phyloP scores from a whole-genome alignment of 139 green algal genomes.

The Chlorella sp. region DNA sequence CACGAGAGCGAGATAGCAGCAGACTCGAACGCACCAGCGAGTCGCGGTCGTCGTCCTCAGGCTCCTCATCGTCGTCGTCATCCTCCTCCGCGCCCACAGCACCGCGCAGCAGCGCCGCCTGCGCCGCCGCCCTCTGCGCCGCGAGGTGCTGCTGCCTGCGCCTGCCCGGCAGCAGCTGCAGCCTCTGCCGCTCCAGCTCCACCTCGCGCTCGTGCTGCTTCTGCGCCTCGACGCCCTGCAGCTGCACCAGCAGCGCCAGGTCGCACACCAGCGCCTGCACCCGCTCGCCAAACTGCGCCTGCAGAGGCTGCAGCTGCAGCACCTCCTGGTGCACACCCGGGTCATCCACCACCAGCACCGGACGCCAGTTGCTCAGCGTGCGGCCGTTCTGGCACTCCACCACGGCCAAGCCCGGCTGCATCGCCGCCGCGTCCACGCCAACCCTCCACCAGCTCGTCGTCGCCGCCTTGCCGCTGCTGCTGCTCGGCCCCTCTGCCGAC shows the following conservation, averaged over 20 bases:
- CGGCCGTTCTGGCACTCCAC: slow-evolving; percentile 6
- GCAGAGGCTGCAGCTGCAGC: neutral
- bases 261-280: neutral
- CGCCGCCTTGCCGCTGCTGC: neutral
- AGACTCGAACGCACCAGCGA: too few relatives aligned
- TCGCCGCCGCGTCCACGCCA: neutral
- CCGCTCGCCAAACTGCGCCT: neutral
- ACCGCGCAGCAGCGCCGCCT: neutral
- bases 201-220: neutral
- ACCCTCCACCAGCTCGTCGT: neutral
- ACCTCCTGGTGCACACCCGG: neutral
- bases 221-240: neutral
- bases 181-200: neutral
- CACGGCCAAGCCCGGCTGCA: neutral
- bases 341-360: slow-evolving; percentile 5
- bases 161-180: neutral
- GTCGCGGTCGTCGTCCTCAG: too few relatives aligned
- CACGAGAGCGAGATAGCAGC: too few relatives aligned
- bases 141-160: neutral
- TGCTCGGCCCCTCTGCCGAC: neutral
- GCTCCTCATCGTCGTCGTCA: neutral
- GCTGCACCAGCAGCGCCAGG: slow-evolving; percentile 7
- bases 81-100: neutral
- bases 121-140: neutral
- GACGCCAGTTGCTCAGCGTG: neutral